A percentile compares a stretch with the other conserved stretches of the same genome.
Evolutionary conservation across 768 basidiomycete species (phyloP).

Genomic region (Lentinula lateritia): DNA sequence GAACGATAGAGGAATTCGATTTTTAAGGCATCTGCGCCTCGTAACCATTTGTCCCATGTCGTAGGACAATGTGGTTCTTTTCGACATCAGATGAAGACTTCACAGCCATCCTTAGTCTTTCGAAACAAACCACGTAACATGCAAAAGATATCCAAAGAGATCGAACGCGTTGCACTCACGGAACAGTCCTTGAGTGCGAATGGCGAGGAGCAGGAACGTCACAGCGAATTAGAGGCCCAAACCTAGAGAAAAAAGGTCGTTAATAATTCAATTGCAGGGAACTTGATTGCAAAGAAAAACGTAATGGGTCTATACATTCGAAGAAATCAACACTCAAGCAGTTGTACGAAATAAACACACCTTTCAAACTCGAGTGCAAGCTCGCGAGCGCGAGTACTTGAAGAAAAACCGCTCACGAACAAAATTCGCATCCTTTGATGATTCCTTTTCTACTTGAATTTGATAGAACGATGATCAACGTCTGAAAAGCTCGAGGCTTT

Average conservation of each 20-base stretch:
- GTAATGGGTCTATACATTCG: slow-evolving; percentile 2
- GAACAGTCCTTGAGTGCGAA: slow-evolving; percentile 66
- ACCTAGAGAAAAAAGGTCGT: slow-evolving; percentile 38
- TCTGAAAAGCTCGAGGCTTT: background rate
- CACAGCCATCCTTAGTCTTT: too few relatives aligned
- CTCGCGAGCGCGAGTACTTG: slow-evolving; percentile 76
- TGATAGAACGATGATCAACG: too few relatives aligned
- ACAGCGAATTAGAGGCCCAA: slow-evolving; percentile 79
- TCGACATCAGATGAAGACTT: too few relatives aligned
- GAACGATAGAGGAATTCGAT: background rate
- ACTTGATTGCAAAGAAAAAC: background rate
- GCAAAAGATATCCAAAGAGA: slow-evolving; percentile 11
- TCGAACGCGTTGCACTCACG: slow-evolving; percentile 55
- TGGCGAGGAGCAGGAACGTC: slow-evolving; percentile 87
- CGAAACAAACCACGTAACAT: slow-evolving; percentile 6
- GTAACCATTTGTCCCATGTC: background rate
- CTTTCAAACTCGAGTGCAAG: slow-evolving; percentile 86
- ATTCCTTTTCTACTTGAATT: background rate
- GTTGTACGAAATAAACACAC: slow-evolving; percentile 30
- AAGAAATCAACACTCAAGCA: background rate
- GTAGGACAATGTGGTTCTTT: too few relatives aligned
- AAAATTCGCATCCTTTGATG: slow-evolving; percentile 61
- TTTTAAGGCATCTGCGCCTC: background rate
- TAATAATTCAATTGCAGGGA: slow-evolving; percentile 1
- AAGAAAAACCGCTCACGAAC: slow-evolving; percentile 83